Percentiles rank a stretch among this genome's conserved stretches.
Evolutionary conservation across 192 early-diverging fungal genomes (phyloP).

Genomic region (Umbelopsis ramanniana): DNA sequence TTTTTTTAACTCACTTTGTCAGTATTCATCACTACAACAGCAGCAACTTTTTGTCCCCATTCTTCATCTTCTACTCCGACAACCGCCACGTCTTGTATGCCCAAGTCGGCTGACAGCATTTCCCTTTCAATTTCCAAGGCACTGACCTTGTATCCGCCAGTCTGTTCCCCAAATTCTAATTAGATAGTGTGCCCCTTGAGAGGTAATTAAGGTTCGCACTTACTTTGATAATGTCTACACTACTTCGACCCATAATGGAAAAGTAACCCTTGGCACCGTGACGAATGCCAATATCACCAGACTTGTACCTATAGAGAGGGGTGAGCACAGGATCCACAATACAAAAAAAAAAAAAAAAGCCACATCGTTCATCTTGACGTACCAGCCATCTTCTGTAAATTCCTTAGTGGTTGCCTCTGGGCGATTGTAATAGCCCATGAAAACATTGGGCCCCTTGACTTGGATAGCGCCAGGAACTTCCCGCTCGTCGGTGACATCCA

Average conservation of each 20-base stretch:
- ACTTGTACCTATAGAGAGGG: conserved; percentile 58
- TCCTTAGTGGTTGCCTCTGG: conserved; percentile 73
- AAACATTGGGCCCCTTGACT: conserved; percentile 76
- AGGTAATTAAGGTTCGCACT: not conserved
- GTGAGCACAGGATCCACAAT: not conserved
- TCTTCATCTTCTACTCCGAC: conserved; percentile 73
- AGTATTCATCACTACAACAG: conserved; percentile 57
- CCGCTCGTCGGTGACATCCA: conserved; percentile 52
- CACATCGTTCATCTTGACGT: conserved; percentile 1
- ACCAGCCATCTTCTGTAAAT: conserved; percentile 77
- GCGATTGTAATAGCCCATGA: conserved; percentile 77
- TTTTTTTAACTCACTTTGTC: conserved; percentile 14
- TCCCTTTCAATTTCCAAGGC: conserved; percentile 86
- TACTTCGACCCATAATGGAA: conserved; percentile 79
- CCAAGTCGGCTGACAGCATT: conserved; percentile 59
- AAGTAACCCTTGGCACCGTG: conserved; percentile 55
- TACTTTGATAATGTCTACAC: conserved; percentile 86
- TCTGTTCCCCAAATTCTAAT: conserved; percentile 29
- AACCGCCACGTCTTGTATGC: conserved; percentile 72
- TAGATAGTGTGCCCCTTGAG: not conserved
- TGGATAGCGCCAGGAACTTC: conserved; percentile 71
- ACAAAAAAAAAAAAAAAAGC: not conserved
- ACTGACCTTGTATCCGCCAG: conserved; percentile 86
- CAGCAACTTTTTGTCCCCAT: conserved; percentile 80
- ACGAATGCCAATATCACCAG: conserved; percentile 77